phyloP scores from a whole-genome alignment of 106 monocot genomes.

The Phalaenopsis equestris region DNA sequence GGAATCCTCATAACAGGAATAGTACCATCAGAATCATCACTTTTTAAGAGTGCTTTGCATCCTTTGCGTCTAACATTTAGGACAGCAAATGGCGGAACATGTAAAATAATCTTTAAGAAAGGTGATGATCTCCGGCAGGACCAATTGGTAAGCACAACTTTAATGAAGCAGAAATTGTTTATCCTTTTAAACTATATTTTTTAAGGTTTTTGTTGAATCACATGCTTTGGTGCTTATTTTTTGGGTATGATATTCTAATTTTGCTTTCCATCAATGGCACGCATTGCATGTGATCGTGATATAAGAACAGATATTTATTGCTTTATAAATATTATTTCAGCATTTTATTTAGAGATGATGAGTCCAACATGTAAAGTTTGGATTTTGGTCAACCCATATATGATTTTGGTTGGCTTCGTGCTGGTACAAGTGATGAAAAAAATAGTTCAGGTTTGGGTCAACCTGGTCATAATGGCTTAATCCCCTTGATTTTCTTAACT shows the following conservation, averaged over 20 bases:
- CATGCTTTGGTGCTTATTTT: neutral
- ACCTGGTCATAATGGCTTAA: no score
- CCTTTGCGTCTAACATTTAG: constrained; percentile 84
- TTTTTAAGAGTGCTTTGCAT: constrained; percentile 89
- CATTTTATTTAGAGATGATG: neutral
- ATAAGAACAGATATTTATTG: neutral
- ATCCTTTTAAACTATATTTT: neutral
- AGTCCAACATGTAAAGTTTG: no score
- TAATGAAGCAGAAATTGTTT: neutral
- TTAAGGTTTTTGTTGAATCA: neutral
- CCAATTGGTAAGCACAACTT: constrained; percentile 56
- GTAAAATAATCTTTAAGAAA: constrained; percentile 92
- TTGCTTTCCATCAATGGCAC: neutral
- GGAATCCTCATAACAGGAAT: constrained; percentile 78
- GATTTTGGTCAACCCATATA: no score
- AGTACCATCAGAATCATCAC: constrained; percentile 80
- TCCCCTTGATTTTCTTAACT: no score
- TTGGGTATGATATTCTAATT: neutral
- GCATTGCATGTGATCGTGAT: neutral
- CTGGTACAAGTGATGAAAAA: no score
- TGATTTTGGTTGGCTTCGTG: no score
- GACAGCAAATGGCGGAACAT: constrained; percentile 64
- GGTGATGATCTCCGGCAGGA: constrained; percentile 98
- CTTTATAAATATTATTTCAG: neutral
- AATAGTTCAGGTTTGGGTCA: no score